Evolutionary conservation across 805 yeast species (phyloP), one percentile per base, ranked within the genome.

Genomic region (Tetrapisispora namnaoensis): DNA sequence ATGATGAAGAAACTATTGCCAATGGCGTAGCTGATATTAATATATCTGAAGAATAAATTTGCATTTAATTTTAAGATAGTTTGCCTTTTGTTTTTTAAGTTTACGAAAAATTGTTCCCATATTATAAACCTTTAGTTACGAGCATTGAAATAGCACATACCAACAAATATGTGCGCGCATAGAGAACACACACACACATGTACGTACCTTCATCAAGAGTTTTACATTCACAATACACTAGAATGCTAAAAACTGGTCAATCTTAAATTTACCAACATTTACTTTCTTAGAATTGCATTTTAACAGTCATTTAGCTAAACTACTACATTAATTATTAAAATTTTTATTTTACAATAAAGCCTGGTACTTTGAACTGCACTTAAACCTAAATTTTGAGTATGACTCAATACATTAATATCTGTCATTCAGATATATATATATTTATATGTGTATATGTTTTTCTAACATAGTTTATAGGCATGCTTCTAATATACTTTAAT

Each of bases 1-100:
- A 62, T 27, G 66, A 60, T 17, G 60, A 32, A 7, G 34, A 42
- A 4, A 11, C 20, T 28, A 11, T 35, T 30, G 37, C 11, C 13
- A 32, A 42, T 30, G 44, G 20, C 11, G 21, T 30, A 10, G 30
- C 44, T 6, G 17, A 28, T 16, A 13, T 42, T 4, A 30, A 28
- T 2, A 28, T 42, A 18, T 18, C 44, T 4, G 43, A 40, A 16
- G 43, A 40, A 3, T 36, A 17, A 36, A 17, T 5, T 3, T 36
- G 20, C 21, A 32, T 32, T 32, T 32, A 6, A 24, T 24, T 8
- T 24, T 24, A 24, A 24, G 8, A 24, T 24, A 24, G 8, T 32
- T 4, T 32, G 11, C n/a, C 3, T 32, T 13, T 32, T 32, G 13
- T 32, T 11, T 32, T 32, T 32, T 32, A 32, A 32, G 6, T 32